Base-by-base conservation (phyloP, 2,329 filamentous ascomycete genomes). In the Zymoseptoria passerinii region DNA sequence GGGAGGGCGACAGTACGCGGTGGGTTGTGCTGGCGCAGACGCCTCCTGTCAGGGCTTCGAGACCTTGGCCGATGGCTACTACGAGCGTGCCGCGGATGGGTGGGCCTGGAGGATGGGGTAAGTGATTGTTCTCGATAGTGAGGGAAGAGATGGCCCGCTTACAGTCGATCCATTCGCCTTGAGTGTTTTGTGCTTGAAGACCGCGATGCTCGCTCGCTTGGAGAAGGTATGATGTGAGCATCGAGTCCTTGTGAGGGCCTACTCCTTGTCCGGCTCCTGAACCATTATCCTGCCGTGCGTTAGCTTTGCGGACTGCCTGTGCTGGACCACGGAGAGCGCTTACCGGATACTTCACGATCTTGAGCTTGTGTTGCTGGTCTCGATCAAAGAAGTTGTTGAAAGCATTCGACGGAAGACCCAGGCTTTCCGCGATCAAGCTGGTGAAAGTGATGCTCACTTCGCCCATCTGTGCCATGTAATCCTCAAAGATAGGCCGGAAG, bases 1-100 rank as follows among this genome's bases (percentile, higher is more conserved):
- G 82, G 1, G 76, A 69, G 0, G 90, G 90, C 28, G 83, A 88
- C n/a, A 94, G 78, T 40, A 95, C 90, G 8, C 90, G 81, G 73
- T 95, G 90, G 48, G 90, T 94, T 2, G 90, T 95, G 62, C 84
- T 76, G 63, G 87, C 84, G 71, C 90, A 94, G 2, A 94, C 90
- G 29, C 90, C 90, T 61, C 84, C 84, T 19, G 90, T 95, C 64
- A 95, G 75, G 4, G 90, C 90, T 76, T 95, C 90, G 67, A 95
- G 81, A 0, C 89, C 90, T 74, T 95, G 90, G 0, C 90, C 90
- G 66, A 95, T 91, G 8, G 89, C 90, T 1, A 95, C 90, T 1
- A 95, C 90, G 3, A 95, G 80, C 52, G 90, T 94, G 1, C 87
- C 87, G 19, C 80, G 76, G 29, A 90, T 79, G 0, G 90, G 90